phyloP scores from a whole-genome alignment of 768 basidiomycete genomes.

The Boletus edulis region DNA sequence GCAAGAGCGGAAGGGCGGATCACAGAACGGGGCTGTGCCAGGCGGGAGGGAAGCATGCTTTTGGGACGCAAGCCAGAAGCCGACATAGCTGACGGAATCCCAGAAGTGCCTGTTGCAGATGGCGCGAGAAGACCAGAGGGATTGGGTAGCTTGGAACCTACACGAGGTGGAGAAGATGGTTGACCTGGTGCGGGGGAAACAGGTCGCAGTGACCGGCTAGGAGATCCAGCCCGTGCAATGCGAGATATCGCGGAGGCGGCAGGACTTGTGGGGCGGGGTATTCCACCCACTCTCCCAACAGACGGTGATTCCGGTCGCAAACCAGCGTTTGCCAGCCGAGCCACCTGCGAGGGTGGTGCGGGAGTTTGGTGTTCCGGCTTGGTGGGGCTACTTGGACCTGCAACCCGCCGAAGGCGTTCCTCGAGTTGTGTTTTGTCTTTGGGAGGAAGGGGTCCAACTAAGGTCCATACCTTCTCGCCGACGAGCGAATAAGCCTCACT shows the following conservation, averaged over 20 bases:
- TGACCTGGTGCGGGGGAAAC: constrained; percentile 40
- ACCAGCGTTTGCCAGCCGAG: constrained; percentile 47
- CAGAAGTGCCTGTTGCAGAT: constrained; percentile 13
- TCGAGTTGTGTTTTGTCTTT: constrained; percentile 94
- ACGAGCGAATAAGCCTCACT: constrained; percentile 82
- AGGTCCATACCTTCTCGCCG: constrained; percentile 82
- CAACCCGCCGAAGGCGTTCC: constrained; percentile 81
- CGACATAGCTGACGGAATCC: constrained; percentile 34
- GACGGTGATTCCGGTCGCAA: constrained; percentile 53
- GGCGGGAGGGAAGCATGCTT: constrained; percentile 70
- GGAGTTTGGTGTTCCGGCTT: constrained; percentile 40
- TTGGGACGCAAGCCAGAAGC: constrained; percentile 52
- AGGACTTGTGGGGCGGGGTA: constrained; percentile 51
- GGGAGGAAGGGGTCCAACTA: constrained; percentile 70
- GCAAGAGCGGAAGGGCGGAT: constrained; percentile 31
- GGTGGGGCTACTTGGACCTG: constrained; percentile 54
- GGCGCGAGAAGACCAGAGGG: constrained; percentile 13
- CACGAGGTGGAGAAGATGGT: constrained; percentile 48
- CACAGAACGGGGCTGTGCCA: constrained; percentile 59
- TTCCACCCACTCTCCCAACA: constrained; percentile 39
- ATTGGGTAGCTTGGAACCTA: constrained; percentile 42
- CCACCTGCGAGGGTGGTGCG: constrained; percentile 45
- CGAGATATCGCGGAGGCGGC: constrained; percentile 38
- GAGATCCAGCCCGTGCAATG: constrained; percentile 43
- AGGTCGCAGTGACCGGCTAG: constrained; percentile 33